Conservation (phyloP, 2,329 filamentous ascomycete species). For the Fusarium heterosporum region DNA sequence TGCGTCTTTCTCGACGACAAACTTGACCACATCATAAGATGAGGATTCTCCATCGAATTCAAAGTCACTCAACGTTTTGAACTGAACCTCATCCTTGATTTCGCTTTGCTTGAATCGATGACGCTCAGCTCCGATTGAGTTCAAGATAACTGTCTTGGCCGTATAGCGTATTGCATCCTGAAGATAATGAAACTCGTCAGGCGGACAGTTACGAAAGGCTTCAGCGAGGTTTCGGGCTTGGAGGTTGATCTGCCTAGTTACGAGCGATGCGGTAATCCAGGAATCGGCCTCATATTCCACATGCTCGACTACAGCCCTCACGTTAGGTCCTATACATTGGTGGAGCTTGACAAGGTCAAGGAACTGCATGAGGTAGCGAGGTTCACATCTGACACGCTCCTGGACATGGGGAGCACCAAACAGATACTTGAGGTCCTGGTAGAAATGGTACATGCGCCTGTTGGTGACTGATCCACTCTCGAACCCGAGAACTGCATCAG, state of each 20-base stretch:
- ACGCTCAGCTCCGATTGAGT: constrained; percentile 90
- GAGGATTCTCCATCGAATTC: constrained; percentile 76
- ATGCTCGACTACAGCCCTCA: constrained; percentile 90
- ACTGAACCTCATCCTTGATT: constrained; percentile 85
- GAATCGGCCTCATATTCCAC: constrained; percentile 98
- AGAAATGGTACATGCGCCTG: constrained; percentile 96
- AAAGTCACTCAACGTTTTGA: constrained; percentile 81
- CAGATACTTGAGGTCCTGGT: constrained; percentile 91
- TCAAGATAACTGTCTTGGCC: constrained; percentile 86
- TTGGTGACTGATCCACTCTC: constrained; percentile 96
- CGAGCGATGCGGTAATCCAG: constrained; percentile 95
- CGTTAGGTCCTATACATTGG: constrained; percentile 95
- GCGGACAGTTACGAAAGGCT: constrained; percentile 78
- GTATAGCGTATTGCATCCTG: constrained; percentile 77
- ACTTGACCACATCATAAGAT: constrained; percentile 80
- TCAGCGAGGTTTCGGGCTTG: constrained; percentile 90
- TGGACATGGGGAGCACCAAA: constrained; percentile 91
- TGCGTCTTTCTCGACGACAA: constrained; percentile 86
- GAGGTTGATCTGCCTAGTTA: constrained; percentile 94
- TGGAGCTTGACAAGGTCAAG: constrained; percentile 95
- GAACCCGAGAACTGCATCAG: constrained; percentile 87
- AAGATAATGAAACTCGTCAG: constrained; percentile 75
- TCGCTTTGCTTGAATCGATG: constrained; percentile 87
- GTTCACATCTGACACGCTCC: constrained; percentile 82
- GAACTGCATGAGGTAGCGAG: constrained; percentile 92